Base-by-base conservation (phyloP, 78 protist species). In the Parvularia atlantis region DNA sequence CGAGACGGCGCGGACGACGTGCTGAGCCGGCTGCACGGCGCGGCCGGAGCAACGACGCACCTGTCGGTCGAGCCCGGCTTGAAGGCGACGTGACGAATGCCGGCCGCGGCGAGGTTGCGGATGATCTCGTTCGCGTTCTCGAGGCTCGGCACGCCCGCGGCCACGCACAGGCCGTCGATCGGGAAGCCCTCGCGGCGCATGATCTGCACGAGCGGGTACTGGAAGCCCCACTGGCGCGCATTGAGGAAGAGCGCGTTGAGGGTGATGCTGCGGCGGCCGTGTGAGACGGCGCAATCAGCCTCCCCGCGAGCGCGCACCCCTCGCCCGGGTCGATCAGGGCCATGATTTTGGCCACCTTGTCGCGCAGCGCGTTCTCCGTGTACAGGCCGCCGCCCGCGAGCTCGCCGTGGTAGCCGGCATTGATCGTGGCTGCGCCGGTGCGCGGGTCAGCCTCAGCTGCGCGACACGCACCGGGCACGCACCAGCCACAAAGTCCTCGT, bases 61-160 rank as follows among this genome's bases (percentile, higher is more conserved):
- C 65, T 52, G 19, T 26, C 48, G 19, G 54, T 66, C 22, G 74
- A 22, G 41, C 84, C 88, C 35, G 88, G 88, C 66, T 84, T 84
- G 74, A 84, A 84, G 14, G 72, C 52, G 35, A 84, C 31, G 57
- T 73, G 76, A 40, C 56, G n/a, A 16, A 84, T 5, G 62, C 88
- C 88, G 33, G 66, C 50, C 30, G 31, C 78, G 16, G 0, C 6
- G 24, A 66, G 40, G 26, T 26, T 6, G 26, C 28, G 22, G 53
- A 78, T 0, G 61, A 78, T 62, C 24, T 84, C 89, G 28, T 3
- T 37, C 26, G 82, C 89, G 41, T 69, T 75, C 28, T 78, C 84
- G 10, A 35, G 54, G 35, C 81, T 54, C 2, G 89, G 89, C 37
- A 84, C 84, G 4, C 89, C 89, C 7, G 89, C 89, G 11, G 82